Conservation (phyloP, 2,329 filamentous ascomycete genomes). For the Coniochaeta pulveracea region DNA sequence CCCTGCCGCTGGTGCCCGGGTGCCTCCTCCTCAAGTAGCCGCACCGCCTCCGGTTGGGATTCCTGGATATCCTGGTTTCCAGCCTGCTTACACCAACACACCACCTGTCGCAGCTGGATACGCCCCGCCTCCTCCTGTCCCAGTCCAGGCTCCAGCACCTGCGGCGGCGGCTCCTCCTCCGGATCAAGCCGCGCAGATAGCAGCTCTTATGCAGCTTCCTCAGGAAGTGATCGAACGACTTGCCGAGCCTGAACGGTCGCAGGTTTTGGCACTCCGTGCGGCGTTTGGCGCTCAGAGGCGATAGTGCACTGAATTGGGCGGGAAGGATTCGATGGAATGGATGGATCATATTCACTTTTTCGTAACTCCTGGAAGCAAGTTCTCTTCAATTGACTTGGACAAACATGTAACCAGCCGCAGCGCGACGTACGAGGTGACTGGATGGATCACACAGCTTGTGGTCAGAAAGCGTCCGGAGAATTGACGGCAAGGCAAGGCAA, state of each 20-base stretch:
- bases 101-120: conserved; percentile 32
- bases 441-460: too few relatives aligned
- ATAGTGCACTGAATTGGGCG: too few relatives aligned
- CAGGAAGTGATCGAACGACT: conserved; percentile 71
- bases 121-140: conserved; percentile 32
- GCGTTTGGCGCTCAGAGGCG: conserved; percentile 32
- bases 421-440: too few relatives aligned
- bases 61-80: conserved; percentile 23
- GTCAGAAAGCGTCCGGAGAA: too few relatives aligned
- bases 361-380: too few relatives aligned
- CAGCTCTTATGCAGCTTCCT: conserved; percentile 71
- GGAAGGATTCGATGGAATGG: too few relatives aligned
- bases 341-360: too few relatives aligned
- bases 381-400: too few relatives aligned
- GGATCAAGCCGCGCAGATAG: conserved; percentile 63
- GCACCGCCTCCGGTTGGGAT: conserved; percentile 21
- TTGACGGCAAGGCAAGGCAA: too few relatives aligned
- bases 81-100: conserved; percentile 27
- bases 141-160: conserved; percentile 18
- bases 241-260: conserved; percentile 61
- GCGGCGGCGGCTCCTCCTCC: conserved; percentile 23
- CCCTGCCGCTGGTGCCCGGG: conserved; percentile 20
- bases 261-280: conserved; percentile 69
- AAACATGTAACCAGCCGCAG: too few relatives aligned
- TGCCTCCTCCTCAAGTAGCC: conserved; percentile 29